Base-by-base conservation (phyloP, 306 rosid genomes). In the Prunus mume region DNA sequence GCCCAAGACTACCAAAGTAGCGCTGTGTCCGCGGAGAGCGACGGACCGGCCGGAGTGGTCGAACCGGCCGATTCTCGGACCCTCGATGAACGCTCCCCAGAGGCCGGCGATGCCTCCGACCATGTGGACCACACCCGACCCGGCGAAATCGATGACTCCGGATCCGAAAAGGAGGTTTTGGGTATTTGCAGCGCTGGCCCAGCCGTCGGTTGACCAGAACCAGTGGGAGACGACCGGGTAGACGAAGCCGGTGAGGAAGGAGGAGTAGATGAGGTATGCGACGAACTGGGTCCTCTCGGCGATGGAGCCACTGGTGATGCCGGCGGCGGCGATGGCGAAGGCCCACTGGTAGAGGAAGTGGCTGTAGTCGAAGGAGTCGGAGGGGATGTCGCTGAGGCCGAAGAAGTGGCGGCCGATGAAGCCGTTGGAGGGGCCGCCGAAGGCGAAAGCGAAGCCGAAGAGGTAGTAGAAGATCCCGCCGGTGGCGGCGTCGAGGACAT, bases 241-340 rank as follows among this genome's bases (percentile, higher is more conserved):
- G 5, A 94, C 98, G 51, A 94, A 94, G 0, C 97, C 98, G 38
- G 98, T 94, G 61, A 94, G 85, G 50, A 94, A 92, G 0, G 95
- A 81, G 1, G 98, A 94, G 72, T 91, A 94, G 12, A 94, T 91
- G 2, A 94, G 82, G 41, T 94, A 94, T 0, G 98, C 97, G 0
- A 94, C 98, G 71, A 94, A 94, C 76, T 91, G 97, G 0, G 98
- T 94, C 3, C 98, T 68, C 72, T 94, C 97, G 5, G 97, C 96
- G 27, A 94, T 94, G 5, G 97, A 91, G 45, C 98, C 98, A 64
- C 90, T 85, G 77, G 98, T 91, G 77, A 94, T 91, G 0, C 97
- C 96, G 15, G 97, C 98, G 54, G 97, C 98, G 70, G 97, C 97
- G 78, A 94, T 94, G 41, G 98, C 97, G 45, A 94, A 94, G 3